Base-by-base conservation (phyloP, 108 stramenopile genomes). In the Stephanodiscus minutulus region DNA sequence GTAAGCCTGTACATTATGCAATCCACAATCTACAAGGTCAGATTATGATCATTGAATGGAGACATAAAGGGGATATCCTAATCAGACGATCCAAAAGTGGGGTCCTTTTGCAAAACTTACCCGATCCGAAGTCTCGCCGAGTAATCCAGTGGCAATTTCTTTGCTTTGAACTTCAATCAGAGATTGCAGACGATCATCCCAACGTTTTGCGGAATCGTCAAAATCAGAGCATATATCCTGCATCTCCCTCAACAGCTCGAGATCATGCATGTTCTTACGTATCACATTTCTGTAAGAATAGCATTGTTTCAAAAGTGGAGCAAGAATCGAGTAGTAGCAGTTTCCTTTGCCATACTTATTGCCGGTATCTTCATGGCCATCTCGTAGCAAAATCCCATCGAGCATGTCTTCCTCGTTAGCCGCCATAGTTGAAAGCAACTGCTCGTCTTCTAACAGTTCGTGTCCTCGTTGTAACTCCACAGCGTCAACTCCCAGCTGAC, bases 401-500 rank as follows among this genome's bases (percentile, higher is more conserved):
- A 41, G 56, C 48, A 81, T n/a, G 43, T 81, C 80, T 41, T 81
- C 80, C 29, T 76, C 63, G 31, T 69, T 47, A 20, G 80, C 80
- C 12, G 70, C 70, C 44, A 72, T 72, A 20, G 55, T 63, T 10
- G 80, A 76, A 50, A 20, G 43, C 39, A 55, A 33, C 21, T 81
- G 66, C 72, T 81, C 80, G 15, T 64, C 28, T 31, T 81, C 69
- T 12, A 81, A 28, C 27, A 57, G 55, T 27, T 76, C 49, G 13
- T 27, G 62, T 3, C 66, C 69, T 29, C 68, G 43, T 60, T 81
- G 69, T 33, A 81, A 74, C 25, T 58, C 55, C 33, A n/a, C 56
- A 20, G 61, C 35, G 52, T 68, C 63, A 17, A 81, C 74, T 22
- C 79, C 79, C 41, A 43, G 47, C 48, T 64, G 68, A 17, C 74